Base-by-base conservation (phyloP, 805 yeast species). In the Jamesozyma rosinii region DNA sequence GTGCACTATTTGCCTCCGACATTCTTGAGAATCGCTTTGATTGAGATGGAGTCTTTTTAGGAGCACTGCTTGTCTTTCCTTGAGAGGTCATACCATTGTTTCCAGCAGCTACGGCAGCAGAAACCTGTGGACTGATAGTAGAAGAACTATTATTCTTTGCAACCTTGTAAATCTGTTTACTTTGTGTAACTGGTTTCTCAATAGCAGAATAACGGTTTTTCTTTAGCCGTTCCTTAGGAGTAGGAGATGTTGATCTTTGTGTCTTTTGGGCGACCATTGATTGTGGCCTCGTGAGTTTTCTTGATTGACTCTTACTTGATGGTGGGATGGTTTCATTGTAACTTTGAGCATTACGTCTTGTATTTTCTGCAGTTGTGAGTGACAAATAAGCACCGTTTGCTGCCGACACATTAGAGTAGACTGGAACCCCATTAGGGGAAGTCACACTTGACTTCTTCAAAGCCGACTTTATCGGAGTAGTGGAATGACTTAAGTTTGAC, bases 311-410 rank as follows among this genome's bases (percentile, higher is more conserved):
- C 11, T 43, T 45, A 21, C 45, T 49, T 8, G 46, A 42, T 13
- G 42, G 37, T 5, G 42, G 9, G 4, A 24, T 22, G n/a, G 29
- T 37, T 15, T 64, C 64, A n/a, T 65, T 55, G 5, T 79, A 70
- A 55, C 77, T 58, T 46, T 74, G 72, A 1, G 90, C 82, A 61
- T 83, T 83, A 44, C 81, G 57, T 45, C 88, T 70, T 0, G 92
- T 83, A 58, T 83, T 83, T 55, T 83, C 88, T 1, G 89, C 89
- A 0, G 92, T 83, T 1, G 89, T 72, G 42, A 81, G 61, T 0
- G 85, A 78, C 36, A 81, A 55, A 52, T 81, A 81, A 0, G 84
- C 87, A 46, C 72, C 74, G 22, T 74, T 74, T 0, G 85, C 84
- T 1, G 82, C 69, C 4, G 67, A 57, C 14, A 41, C 36, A 30